Conservation (phyloP, 768 basidiomycete genomes). For the Cyclocybe cylindracea region DNA sequence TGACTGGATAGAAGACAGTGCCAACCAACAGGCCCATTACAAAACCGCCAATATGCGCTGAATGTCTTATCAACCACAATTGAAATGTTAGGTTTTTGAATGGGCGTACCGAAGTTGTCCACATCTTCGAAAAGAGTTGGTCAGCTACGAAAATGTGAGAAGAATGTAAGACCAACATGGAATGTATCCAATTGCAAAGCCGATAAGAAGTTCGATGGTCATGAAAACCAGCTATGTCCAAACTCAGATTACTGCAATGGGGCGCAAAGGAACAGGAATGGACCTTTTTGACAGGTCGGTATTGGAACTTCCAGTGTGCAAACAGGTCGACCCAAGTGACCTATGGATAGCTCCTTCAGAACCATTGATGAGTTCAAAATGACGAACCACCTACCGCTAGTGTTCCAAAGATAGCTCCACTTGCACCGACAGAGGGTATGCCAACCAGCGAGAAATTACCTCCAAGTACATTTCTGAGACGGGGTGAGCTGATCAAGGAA, state of each 20-base stretch:
- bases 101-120: conserved; percentile 79
- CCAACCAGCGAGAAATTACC: conserved; percentile 93
- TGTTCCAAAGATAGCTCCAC: conserved; percentile 90
- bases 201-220: conserved; percentile 84
- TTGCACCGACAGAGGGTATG: conserved; percentile 87
- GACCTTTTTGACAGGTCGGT: conserved; percentile 80
- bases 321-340: conserved; percentile 87
- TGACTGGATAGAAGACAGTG: conserved; percentile 85
- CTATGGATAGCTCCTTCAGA: conserved; percentile 25
- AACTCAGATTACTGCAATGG: neutral
- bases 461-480: conserved; percentile 75
- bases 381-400: conserved; percentile 54
- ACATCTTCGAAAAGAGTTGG: conserved; percentile 48
- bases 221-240: conserved; percentile 71
- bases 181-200: conserved; percentile 81
- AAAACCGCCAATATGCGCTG: conserved; percentile 87
- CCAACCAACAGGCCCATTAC: conserved; percentile 82
- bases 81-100: neutral
- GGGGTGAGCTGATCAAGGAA: neutral
- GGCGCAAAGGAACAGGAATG: conserved; percentile 7
- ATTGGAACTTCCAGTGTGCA: conserved; percentile 90
- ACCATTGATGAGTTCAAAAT: neutral
- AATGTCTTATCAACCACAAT: conserved; percentile 4
- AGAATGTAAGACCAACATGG: conserved; percentile 54
- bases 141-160: neutral